Evolutionary conservation across 1,284 basidiomycete species (phyloP).

Genomic region (Boletus sp.): DNA sequence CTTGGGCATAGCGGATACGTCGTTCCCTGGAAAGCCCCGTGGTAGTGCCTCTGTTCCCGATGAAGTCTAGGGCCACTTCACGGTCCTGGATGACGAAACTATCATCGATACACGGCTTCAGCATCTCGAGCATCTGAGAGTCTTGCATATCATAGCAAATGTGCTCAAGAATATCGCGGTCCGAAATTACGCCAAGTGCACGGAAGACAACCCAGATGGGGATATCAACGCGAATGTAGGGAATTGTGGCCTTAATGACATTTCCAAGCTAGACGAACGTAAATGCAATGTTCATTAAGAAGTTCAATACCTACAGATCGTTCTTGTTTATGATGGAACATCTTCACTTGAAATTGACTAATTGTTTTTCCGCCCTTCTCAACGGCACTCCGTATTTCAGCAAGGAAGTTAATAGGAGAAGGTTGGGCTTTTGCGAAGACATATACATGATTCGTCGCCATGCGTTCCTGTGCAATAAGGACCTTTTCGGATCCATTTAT

Average conservation of each 20-base stretch:
- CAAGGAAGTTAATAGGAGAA: conserved; percentile 92
- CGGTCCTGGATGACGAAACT: conserved; percentile 98
- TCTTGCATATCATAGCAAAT: conserved; percentile 99
- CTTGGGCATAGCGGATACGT: conserved; percentile 94
- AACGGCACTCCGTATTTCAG: conserved; percentile 96
- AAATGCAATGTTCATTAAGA: neutral
- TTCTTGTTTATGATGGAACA: conserved; percentile 88
- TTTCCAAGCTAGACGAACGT: conserved; percentile 63
- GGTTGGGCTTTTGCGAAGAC: conserved; percentile 98
- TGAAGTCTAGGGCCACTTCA: conserved; percentile 95
- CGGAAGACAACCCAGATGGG: conserved; percentile 99
- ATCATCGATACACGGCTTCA: conserved; percentile 98
- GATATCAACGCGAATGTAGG: conserved; percentile 98
- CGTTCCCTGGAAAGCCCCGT: conserved; percentile 89
- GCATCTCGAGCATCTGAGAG: conserved; percentile 93
- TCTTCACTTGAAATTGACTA: conserved; percentile 97
- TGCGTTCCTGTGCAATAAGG: conserved; percentile 97
- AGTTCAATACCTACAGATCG: conserved; percentile 61
- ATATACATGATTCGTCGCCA: conserved; percentile 99
- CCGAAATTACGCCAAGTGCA: conserved; percentile 95
- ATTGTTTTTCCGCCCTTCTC: conserved; percentile 99
- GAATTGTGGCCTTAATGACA: conserved; percentile 95
- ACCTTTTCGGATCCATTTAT: conserved; percentile 99
- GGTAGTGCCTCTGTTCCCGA: conserved; percentile 95
- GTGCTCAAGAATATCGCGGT: conserved; percentile 96